phyloP scores from a whole-genome alignment of 2,329 filamentous ascomycete species.

The Pseudogymnoascus sp. region DNA sequence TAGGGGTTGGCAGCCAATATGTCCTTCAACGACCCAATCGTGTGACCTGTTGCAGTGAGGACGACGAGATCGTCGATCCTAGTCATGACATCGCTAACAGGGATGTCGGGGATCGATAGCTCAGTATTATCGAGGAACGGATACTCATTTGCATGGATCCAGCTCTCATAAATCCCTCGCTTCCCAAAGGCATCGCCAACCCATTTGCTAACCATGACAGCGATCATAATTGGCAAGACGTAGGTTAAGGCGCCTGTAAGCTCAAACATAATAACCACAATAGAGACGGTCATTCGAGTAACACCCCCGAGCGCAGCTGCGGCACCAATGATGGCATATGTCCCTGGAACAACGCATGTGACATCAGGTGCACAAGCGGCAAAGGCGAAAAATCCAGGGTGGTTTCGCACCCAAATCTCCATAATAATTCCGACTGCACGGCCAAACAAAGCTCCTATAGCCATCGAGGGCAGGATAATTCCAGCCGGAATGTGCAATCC shows the following conservation, averaged over 20 bases:
- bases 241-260: conserved; percentile 93
- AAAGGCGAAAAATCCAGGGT: conserved; percentile 73
- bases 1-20: conserved; percentile 69
- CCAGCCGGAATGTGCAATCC: conserved; percentile 91
- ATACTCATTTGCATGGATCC: conserved; percentile 95
- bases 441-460: conserved; percentile 84
- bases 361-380: conserved; percentile 75
- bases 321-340: conserved; percentile 93
- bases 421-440: conserved; percentile 84
- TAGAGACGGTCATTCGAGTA: conserved; percentile 93
- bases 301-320: conserved; percentile 90
- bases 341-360: conserved; percentile 84
- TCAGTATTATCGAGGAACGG: conserved; percentile 90
- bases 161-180: conserved; percentile 91
- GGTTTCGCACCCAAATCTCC: conserved; percentile 76
- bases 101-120: conserved; percentile 68
- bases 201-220: conserved; percentile 98
- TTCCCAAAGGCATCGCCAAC: conserved; percentile 92
- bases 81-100: conserved; percentile 86
- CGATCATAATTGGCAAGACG: conserved; percentile 97
- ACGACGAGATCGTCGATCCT: conserved; percentile 82
- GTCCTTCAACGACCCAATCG: conserved; percentile 64
- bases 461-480: conserved; percentile 93
- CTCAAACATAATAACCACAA: conserved; percentile 99
- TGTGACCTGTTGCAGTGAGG: conserved; percentile 81